Percentiles rank a stretch among this genome's conserved stretches.
phyloP scores from a whole-genome alignment of 2,329 filamentous ascomycete genomes.

The Penicillium palitans region DNA sequence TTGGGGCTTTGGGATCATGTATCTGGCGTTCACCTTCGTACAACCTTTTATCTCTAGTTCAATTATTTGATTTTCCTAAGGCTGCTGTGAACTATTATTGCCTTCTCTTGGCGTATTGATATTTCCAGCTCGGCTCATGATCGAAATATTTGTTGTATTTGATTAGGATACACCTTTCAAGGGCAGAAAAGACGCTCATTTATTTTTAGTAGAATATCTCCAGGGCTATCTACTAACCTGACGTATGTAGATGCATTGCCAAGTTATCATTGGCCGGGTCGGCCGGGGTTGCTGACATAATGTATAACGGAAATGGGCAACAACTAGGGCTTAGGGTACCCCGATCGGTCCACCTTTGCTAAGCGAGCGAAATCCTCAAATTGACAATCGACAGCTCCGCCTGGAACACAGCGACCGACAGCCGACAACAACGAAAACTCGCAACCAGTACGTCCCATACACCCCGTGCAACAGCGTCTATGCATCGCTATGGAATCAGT shows the following conservation, averaged over 20 bases:
- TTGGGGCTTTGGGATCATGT: slow-evolving; percentile 2
- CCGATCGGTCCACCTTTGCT: slow-evolving; percentile 39
- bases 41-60: neutral
- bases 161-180: neutral
- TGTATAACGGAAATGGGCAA: slow-evolving; percentile 13
- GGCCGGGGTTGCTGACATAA: slow-evolving; percentile 19
- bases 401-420: slow-evolving; percentile 43
- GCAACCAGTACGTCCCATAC: slow-evolving; percentile 48
- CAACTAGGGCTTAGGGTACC: slow-evolving; percentile 45
- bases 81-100: neutral
- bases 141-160: neutral
- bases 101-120: neutral
- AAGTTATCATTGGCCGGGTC: slow-evolving; percentile 1
- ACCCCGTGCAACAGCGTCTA: slow-evolving; percentile 13
- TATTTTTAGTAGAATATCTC: neutral
- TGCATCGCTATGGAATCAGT: slow-evolving; percentile 17
- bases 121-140: neutral
- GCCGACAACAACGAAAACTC: slow-evolving; percentile 48
- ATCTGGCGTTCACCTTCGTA: slow-evolving; percentile 1
- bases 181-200: neutral
- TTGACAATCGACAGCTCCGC: slow-evolving; percentile 39
- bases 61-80: neutral
- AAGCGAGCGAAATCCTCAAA: slow-evolving; percentile 46
- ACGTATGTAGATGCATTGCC: neutral
- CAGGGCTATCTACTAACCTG: neutral